Conservation (phyloP, 768 basidiomycete species). For the Russula sp. region DNA sequence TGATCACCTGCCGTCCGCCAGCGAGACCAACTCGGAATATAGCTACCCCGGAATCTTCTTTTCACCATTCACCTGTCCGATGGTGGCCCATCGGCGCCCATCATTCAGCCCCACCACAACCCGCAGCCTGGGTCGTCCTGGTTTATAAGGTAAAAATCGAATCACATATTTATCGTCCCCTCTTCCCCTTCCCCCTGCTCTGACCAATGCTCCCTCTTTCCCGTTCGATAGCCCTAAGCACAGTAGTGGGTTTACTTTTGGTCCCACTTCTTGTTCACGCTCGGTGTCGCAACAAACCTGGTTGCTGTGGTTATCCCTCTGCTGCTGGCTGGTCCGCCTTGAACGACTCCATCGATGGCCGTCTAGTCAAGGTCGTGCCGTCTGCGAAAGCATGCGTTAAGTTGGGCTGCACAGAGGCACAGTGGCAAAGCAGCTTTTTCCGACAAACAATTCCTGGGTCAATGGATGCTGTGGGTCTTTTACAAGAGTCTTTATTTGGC, state of each 20-base stretch:
- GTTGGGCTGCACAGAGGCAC: constrained; percentile 19
- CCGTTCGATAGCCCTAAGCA: neutral
- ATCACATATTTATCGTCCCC: neutral
- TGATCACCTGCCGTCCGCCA: too few species aligned
- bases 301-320: constrained; percentile 22
- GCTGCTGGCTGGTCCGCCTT: constrained; percentile 21
- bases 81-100: neutral
- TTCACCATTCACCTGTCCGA: too few species aligned
- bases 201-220: neutral
- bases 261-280: neutral
- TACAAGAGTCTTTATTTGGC: constrained; percentile 1
- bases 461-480: constrained; percentile 27
- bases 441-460: constrained; percentile 26
- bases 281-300: constrained; percentile 28
- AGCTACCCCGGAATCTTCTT: too few species aligned
- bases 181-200: constrained; percentile 29
- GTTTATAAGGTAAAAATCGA: constrained; percentile 1
- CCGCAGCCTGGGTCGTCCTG: neutral
- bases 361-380: constrained; percentile 23
- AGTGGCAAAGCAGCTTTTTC: constrained; percentile 25
- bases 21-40: neutral
- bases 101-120: neutral
- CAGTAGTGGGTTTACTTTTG: neutral
- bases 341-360: constrained; percentile 19
- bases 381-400: constrained; percentile 19